Conservation (phyloP, 495 filamentous ascomycete species). For the Hyaloscypha bicolor region DNA sequence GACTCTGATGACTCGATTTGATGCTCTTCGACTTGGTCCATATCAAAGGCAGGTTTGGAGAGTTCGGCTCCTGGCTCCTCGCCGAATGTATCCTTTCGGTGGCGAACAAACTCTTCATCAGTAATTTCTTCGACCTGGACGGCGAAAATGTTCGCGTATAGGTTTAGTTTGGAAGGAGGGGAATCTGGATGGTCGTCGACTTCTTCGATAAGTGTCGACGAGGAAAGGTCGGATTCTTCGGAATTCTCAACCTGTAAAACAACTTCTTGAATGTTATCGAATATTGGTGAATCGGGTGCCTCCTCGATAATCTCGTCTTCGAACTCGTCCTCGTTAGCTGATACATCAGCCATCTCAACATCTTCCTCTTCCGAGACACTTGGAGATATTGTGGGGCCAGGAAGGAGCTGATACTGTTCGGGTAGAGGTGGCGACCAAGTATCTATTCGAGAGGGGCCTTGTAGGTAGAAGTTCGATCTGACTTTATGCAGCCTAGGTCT, state of each 20-base stretch:
- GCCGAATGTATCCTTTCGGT: not conserved
- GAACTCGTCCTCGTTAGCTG: not conserved
- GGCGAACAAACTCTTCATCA: not conserved
- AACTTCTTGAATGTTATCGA: not conserved
- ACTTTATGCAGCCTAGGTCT: not conserved
- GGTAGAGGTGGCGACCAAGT: not conserved
- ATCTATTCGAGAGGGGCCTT: not conserved
- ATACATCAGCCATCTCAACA: slow-evolving; percentile 4
- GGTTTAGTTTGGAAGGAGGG: not conserved
- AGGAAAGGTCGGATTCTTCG: not conserved
- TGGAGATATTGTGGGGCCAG: not conserved
- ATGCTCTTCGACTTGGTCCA: too few species aligned
- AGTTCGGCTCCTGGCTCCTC: not conserved
- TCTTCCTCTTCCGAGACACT: not conserved
- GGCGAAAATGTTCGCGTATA: not conserved
- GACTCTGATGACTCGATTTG: too few species aligned
- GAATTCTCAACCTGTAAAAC: not conserved
- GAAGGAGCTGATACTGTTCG: not conserved
- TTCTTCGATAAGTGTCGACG: not conserved
- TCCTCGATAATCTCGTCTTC: not conserved
- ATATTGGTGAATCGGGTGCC: not conserved
- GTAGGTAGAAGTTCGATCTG: not conserved
- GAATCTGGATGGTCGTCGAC: not conserved
- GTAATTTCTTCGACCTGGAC: not conserved
- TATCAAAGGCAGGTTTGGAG: not conserved